Conservation (phyloP, 345 rosid species). For the Pelargonium nanum region DNA sequence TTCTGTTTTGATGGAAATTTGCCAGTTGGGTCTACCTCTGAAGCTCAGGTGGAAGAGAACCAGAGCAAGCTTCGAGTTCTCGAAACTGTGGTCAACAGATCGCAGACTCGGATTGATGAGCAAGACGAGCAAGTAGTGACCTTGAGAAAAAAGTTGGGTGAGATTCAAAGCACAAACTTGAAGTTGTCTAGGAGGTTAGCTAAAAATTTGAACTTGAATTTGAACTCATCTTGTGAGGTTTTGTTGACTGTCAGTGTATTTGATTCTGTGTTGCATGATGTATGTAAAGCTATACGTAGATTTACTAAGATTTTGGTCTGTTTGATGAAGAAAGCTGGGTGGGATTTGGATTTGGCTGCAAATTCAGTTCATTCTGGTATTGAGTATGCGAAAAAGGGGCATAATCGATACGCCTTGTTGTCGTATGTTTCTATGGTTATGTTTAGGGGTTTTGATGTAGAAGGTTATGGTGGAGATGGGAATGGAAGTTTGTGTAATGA, state of each 20-base stretch:
- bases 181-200: conserved; percentile 48
- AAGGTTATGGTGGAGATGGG: conserved; percentile 35
- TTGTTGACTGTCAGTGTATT: conserved; percentile 53
- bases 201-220: conserved; percentile 13
- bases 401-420: conserved; percentile 54
- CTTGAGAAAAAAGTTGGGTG: conserved; percentile 53
- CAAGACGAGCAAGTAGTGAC: conserved; percentile 47
- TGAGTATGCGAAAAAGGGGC: conserved; percentile 42
- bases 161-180: conserved; percentile 42
- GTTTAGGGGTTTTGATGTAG: conserved; percentile 60
- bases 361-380: conserved; percentile 49
- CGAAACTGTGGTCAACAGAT: conserved; percentile 54
- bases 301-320: conserved; percentile 64
- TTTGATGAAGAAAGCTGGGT: conserved; percentile 73
- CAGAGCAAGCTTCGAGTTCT: conserved; percentile 86
- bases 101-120: conserved; percentile 72
- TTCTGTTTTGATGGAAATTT: conserved; percentile 36
- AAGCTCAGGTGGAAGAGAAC: conserved; percentile 83
- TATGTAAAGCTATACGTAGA: conserved; percentile 42
- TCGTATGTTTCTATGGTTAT: conserved; percentile 73
- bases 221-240: conserved; percentile 44
- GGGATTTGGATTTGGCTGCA: conserved; percentile 89
- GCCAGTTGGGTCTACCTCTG: conserved; percentile 62
- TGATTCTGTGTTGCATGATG: conserved; percentile 55
- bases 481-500: conserved; percentile 26